Base-by-base conservation (phyloP, 176 grass and related monocot species). In the Aegilops speltoides region DNA sequence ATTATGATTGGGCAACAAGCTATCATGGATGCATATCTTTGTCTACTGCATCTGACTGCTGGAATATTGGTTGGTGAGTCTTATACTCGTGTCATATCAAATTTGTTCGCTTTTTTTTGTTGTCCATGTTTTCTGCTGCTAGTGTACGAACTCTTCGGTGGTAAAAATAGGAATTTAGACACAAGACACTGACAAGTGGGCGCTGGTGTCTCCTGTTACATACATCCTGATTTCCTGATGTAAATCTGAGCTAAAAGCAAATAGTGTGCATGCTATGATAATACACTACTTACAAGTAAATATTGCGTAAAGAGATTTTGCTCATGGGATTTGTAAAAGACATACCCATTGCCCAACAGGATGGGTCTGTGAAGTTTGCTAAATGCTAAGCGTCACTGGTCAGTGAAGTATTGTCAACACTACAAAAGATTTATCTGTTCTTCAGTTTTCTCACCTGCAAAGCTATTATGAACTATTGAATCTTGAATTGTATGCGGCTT, bases 1-100 rank as follows among this genome's bases (percentile, higher is more conserved):
- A 15, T 99, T 89, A 99, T 99, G 97, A 99, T 99, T 61, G 97
- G 97, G 72, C 97, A 99, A 86, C 97, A 99, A 92, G 97, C 97
- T 91, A 99, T 99, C 32, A 93, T 99, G 94, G 97, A 99, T 93
- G 94, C 97, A 32, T 99, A 99, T 84, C 91, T 97, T 31, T 99
- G 97, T 94, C 89, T 99, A 73, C 92, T 99, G 71, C 97, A 99
- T 88, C 86, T 99, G 83, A 95, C 94, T 41, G 97, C 97, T 75
- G 97, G 97, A 65, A 95, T 99, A 85, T 87, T 99, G 78, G 94
- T 99, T 90, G 97, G 97, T 99, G 84, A 95, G 96, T 95, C 15
- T 78, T 79, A 67, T 83, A 69, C 56, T 66, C 24, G 2, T 67
- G 6, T 73, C 54, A 71, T 70, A 12, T 63, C 7, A 73, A 45